These are phyloP conservation scores for Neurospora sp. DNA, from an alignment of 2,329 filamentous ascomycete species.

Conservation along the genomic window DNA sequence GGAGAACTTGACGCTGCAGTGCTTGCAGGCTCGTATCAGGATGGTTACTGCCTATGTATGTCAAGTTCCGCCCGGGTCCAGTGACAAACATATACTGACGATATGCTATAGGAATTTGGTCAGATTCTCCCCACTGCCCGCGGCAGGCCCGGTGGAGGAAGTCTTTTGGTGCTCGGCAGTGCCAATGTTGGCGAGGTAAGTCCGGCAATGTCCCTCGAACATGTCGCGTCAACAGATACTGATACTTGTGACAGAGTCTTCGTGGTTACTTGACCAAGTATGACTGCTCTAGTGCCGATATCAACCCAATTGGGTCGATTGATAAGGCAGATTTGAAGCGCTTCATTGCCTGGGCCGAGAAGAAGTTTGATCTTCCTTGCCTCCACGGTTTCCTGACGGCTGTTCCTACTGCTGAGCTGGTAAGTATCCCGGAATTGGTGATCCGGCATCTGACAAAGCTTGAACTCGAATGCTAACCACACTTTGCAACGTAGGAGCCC, in stretches of 20 bases:
- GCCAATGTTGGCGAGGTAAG: constrained; percentile 49
- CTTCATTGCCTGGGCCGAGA: constrained; percentile 57
- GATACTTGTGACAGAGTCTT: constrained; percentile 28
- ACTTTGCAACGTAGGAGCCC: constrained; percentile 32
- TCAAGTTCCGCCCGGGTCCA: constrained; percentile 43
- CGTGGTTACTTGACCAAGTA: constrained; percentile 57
- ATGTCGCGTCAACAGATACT: constrained; percentile 1
- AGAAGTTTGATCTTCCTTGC: constrained; percentile 51
- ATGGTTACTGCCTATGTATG: constrained; percentile 49
- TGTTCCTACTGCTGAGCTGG: constrained; percentile 48
- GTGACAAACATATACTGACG: constrained; percentile 36
- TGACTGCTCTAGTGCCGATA: constrained; percentile 34
- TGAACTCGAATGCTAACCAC: background rate
- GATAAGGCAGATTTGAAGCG: constrained; percentile 59
- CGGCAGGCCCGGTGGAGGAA: constrained; percentile 43
- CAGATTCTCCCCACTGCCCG: constrained; percentile 52
- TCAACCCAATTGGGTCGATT: constrained; percentile 51
- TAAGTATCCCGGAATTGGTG: background rate
- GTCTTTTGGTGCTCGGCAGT: constrained; percentile 55
- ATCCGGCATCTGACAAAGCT: background rate
- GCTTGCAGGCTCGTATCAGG: constrained; percentile 55
- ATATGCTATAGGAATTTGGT: constrained; percentile 33
- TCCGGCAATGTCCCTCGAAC: constrained; percentile 16
- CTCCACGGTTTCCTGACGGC: constrained; percentile 57
- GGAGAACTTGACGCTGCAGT: constrained; percentile 58